Evolutionary conservation across 2,329 filamentous ascomycete species (phyloP).

Genomic region (Trichoderma hamatum): DNA sequence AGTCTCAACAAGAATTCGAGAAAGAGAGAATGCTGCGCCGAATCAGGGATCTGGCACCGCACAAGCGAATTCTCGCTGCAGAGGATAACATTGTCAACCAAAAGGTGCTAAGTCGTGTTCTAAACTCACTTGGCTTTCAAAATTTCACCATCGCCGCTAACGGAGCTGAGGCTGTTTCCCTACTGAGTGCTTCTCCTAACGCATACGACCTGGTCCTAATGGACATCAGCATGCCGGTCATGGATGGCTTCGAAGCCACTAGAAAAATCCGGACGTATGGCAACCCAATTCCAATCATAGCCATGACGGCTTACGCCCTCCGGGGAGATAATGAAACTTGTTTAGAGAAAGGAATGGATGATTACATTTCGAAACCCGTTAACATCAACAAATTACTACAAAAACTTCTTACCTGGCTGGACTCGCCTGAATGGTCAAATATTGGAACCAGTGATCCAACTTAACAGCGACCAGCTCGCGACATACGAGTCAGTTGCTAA

Average conservation of each 20-base stretch:
- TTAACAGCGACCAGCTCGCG: neutral
- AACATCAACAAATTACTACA: slow-evolving; percentile 38
- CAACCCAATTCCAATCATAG: slow-evolving; percentile 58
- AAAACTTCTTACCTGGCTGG: slow-evolving; percentile 36
- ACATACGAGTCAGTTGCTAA: neutral
- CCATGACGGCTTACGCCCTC: slow-evolving; percentile 58
- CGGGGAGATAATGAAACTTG: slow-evolving; percentile 58
- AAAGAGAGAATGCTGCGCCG: slow-evolving; percentile 30
- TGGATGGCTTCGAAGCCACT: slow-evolving; percentile 54
- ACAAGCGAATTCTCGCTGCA: slow-evolving; percentile 46
- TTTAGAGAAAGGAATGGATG: slow-evolving; percentile 57
- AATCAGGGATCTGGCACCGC: slow-evolving; percentile 43
- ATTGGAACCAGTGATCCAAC: neutral
- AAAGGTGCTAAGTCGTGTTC: slow-evolving; percentile 43
- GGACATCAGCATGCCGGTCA: slow-evolving; percentile 58
- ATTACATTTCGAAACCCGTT: slow-evolving; percentile 59
- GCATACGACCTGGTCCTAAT: slow-evolving; percentile 41
- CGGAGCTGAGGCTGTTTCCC: slow-evolving; percentile 31
- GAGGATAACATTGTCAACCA: slow-evolving; percentile 51
- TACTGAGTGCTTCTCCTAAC: slow-evolving; percentile 38
- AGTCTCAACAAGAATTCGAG: slow-evolving; percentile 34
- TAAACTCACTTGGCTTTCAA: slow-evolving; percentile 46
- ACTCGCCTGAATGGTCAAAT: slow-evolving; percentile 8
- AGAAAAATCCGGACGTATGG: slow-evolving; percentile 42
- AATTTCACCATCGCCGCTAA: slow-evolving; percentile 32